Base-by-base conservation (phyloP, 495 filamentous ascomycete species). In the Cercophora newfieldiana region DNA sequence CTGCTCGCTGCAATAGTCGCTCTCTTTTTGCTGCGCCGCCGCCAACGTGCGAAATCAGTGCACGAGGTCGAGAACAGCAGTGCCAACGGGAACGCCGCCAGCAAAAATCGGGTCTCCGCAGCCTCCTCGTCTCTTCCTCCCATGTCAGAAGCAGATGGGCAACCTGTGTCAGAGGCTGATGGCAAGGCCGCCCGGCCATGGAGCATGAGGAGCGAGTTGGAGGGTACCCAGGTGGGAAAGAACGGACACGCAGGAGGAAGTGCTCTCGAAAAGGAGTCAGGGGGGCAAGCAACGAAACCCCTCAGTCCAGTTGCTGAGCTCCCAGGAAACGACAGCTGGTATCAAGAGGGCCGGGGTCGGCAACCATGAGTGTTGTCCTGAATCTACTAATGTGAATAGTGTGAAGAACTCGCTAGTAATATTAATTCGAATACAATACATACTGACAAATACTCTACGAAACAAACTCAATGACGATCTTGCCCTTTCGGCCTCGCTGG, bases 161-260 rank as follows among this genome's bases (percentile, higher is more conserved):
- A 61, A 21, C 24, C 65, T 7, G 57, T 71, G 6, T 64, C 68
- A 4, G 71, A 73, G 55, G 66, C 56, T 0, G 71, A 71, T 33
- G 71, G 71, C 8, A 33, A 59, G n/a, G 31, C 66, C 19, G 61
- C 68, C 16, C 56, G 63, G 33, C 70, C 70, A 12, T 72, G 67
- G 67, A 68, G 65, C 22, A 70, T 68, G 65, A 58, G 70, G 26
- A 69, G 60, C 50, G 70, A 72, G 63, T 59, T 72, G 19, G 70
- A 72, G 60, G 70, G 68, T n/a, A 68, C 50, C 19, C 49, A 61
- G 21, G 37, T 44, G 37, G 37, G 12, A 14, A 44, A 44, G 18
- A 16, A 44, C 10, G 37, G 10, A 14, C 2, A 2, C 4, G 37
- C 10, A 16, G 37, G 12, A 2, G 18, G 12, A 44, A 61, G 26